Evolutionary conservation across 108 stramenopile genomes (phyloP).

Genomic region (Epipyxis sp.): DNA sequence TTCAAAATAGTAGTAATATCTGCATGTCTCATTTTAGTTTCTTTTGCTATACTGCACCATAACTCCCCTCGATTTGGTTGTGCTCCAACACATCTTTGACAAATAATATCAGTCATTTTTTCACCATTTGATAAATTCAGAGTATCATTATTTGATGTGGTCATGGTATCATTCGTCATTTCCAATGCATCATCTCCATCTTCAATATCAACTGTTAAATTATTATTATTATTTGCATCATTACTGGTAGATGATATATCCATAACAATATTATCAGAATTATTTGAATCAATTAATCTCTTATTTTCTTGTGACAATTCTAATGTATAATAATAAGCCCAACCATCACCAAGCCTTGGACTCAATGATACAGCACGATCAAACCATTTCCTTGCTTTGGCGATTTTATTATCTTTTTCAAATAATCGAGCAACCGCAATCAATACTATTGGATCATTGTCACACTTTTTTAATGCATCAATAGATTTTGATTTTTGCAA

Average conservation of each 20-base stretch:
- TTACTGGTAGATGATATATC: not conserved
- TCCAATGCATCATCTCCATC: not conserved
- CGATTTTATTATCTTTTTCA: conserved; percentile 73
- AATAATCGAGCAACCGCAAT: conserved; percentile 85
- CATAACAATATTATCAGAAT: not conserved
- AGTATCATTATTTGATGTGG: not conserved
- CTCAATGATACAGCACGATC: conserved; percentile 80
- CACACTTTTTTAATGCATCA: conserved; percentile 82
- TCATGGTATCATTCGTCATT: not conserved
- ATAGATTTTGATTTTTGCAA: conserved; percentile 52
- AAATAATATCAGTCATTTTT: not conserved
- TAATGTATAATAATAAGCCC: conserved; percentile 83
- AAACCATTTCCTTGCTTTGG: conserved; percentile 95
- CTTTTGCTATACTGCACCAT: conserved; percentile 63
- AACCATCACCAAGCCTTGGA: conserved; percentile 83
- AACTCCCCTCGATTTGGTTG: conserved; percentile 91
- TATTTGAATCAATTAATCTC: conserved; percentile 34
- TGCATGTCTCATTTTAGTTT: not conserved
- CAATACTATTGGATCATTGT: conserved; percentile 80
- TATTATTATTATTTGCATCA: not conserved
- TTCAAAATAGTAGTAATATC: no score
- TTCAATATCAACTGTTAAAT: not conserved
- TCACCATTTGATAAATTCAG: no score
- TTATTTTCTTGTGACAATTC: conserved; percentile 64
- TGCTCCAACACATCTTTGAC: conserved; percentile 63